These are phyloP conservation scores for Ophiognomonia clavigignenti-juglandacearum DNA, from an alignment of 2,329 filamentous ascomycete species.

Conservation along the genomic window DNA sequence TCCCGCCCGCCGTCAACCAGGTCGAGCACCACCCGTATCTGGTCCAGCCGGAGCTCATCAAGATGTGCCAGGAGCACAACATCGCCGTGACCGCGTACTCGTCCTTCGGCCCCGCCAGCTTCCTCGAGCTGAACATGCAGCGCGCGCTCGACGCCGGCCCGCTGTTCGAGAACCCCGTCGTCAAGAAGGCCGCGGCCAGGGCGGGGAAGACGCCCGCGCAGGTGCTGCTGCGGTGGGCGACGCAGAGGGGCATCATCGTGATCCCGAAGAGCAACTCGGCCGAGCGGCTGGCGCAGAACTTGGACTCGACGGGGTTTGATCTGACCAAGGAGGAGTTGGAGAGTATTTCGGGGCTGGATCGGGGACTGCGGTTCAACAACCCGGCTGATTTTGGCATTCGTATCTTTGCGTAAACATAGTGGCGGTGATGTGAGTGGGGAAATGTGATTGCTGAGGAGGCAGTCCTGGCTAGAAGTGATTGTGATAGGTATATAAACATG, in stretches of 20 bases:
- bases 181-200: slow-evolving; percentile 50
- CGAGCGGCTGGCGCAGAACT: slow-evolving; percentile 45
- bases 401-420: not conserved
- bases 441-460: too few relatives aligned
- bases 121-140: slow-evolving; percentile 28
- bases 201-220: slow-evolving; percentile 57
- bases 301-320: slow-evolving; percentile 53
- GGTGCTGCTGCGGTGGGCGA: slow-evolving; percentile 63
- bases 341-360: slow-evolving; percentile 49
- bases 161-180: slow-evolving; percentile 28
- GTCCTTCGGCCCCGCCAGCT: slow-evolving; percentile 55
- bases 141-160: slow-evolving; percentile 22
- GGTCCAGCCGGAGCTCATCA: slow-evolving; percentile 51
- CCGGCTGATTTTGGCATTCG: slow-evolving; percentile 26
- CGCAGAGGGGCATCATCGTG: slow-evolving; percentile 57
- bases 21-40: slow-evolving; percentile 64
- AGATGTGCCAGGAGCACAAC: slow-evolving; percentile 50
- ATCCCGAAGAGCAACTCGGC: slow-evolving; percentile 60
- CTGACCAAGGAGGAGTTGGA: slow-evolving; percentile 50
- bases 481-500: too few relatives aligned
- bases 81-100: slow-evolving; percentile 62
- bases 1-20: slow-evolving; percentile 51
- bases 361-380: slow-evolving; percentile 56
- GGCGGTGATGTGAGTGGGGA: too few relatives aligned
- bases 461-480: too few relatives aligned